These are phyloP conservation scores for Paxillus rubicundulus DNA, from an alignment of 768 basidiomycete species.

Conservation along the genomic window DNA sequence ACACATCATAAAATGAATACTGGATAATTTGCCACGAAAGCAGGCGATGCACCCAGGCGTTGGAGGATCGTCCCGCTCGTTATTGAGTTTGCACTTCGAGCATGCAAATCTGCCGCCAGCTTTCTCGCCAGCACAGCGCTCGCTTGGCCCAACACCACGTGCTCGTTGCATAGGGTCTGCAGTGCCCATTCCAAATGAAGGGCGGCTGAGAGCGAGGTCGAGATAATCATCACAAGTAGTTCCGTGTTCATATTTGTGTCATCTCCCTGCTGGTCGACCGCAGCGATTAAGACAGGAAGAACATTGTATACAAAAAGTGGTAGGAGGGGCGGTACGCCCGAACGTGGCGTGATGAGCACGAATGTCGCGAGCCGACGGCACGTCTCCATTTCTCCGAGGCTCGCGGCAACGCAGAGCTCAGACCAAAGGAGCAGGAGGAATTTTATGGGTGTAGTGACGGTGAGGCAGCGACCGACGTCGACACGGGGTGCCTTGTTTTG, in stretches of 20 bases:
- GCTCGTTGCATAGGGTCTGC: constrained; percentile 49
- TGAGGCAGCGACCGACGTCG: constrained; percentile 67
- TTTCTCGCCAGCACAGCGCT: constrained; percentile 63
- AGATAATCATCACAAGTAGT: constrained; percentile 60
- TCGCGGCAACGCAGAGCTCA: constrained; percentile 54
- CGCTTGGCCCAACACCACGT: constrained; percentile 57
- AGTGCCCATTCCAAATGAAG: constrained; percentile 72
- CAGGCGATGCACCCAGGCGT: constrained; percentile 55
- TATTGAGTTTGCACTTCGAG: constrained; percentile 44
- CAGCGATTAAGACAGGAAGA: constrained; percentile 55
- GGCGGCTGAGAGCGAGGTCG: constrained; percentile 63
- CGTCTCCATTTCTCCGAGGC: constrained; percentile 57
- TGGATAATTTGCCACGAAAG: constrained; percentile 74
- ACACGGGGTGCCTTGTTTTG: constrained; percentile 62
- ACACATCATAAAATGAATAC: constrained; percentile 42
- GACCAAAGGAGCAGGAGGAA: constrained; percentile 71
- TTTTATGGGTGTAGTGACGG: constrained; percentile 51
- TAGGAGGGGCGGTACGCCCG: constrained; percentile 58
- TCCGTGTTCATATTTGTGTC: constrained; percentile 61
- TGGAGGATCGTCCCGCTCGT: constrained; percentile 57
- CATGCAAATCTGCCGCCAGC: constrained; percentile 60
- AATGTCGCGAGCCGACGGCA: constrained; percentile 67
- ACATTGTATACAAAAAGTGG: constrained; percentile 70
- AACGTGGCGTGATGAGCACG: constrained; percentile 61
- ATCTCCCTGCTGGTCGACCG: constrained; percentile 49